Evolutionary conservation across 1,139 yeast species (phyloP).

Genomic region (Kazachstania sp.): DNA sequence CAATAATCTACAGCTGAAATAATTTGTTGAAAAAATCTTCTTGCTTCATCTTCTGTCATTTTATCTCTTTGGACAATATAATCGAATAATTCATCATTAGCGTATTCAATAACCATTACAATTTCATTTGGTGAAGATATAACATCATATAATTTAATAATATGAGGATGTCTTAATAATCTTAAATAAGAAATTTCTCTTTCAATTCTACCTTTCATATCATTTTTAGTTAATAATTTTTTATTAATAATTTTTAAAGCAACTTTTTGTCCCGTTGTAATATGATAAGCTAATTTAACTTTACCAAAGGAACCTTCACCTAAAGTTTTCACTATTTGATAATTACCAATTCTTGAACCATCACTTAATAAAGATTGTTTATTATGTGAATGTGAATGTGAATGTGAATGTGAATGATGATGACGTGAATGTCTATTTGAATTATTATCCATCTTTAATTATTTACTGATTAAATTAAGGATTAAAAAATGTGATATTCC

Average conservation of each 20-base stretch:
- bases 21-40: constrained; percentile 93
- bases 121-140: constrained; percentile 94
- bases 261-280: constrained; percentile 86
- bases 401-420: constrained; percentile 21
- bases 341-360: constrained; percentile 69
- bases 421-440: constrained; percentile 10
- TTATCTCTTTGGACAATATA: constrained; percentile 92
- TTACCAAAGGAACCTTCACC: constrained; percentile 99
- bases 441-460: neutral
- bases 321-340: constrained; percentile 85
- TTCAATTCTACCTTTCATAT: constrained; percentile 96
- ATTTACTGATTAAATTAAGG: too few relatives aligned
- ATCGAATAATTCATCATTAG: constrained; percentile 92
- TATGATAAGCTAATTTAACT: constrained; percentile 89
- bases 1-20: constrained; percentile 98
- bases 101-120: constrained; percentile 95
- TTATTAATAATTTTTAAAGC: constrained; percentile 92
- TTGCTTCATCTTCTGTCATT: constrained; percentile 90
- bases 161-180: constrained; percentile 89
- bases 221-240: constrained; percentile 87
- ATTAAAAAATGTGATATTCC: too few relatives aligned
- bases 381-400: constrained; percentile 4
- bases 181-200: constrained; percentile 88
- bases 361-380: constrained; percentile 14
- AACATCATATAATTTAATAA: constrained; percentile 91